Base-by-base conservation (phyloP, 169 alveolate species). In the Plasmodium berghei region DNA sequence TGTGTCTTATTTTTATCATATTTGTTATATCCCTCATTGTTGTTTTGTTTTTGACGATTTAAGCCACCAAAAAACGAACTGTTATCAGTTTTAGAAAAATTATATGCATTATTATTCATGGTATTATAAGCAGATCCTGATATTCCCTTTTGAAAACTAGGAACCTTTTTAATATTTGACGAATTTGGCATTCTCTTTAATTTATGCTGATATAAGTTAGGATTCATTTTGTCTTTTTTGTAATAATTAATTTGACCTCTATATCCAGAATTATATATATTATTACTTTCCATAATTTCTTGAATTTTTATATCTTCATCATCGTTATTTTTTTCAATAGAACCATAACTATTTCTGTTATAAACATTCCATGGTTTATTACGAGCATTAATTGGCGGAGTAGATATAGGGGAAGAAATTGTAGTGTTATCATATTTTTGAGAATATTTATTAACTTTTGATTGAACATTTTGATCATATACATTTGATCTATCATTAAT, bases 261-360 rank as follows among this genome's bases (percentile, higher is more conserved):
- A 34, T 48, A 5, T 1, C 69, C 80, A 1, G 83, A 3, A 40
- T 55, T 1, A 34, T 67, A 80, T 18, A 71, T 26, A 26, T 80
- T 80, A 67, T 80, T 80, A 42, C 49, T 45, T 64, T 80, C 90
- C 90, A 80, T 80, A 28, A 46, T 72, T 42, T 42, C 40, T 20
- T 80, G 90, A 5, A 80, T 80, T 49, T 80, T 80, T 83, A 80
- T 80, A 26, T 80, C 80, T 28, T 80, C 90, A 48, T 80, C 90
- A n/a, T 80, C 80, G 5, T 61, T 54, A 49, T 58, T 26, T n/a
- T 28, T 22, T 3, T 80, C 83, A 22, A 46, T 55, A 16, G 8
- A 55, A 2, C 14, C 61, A 54, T 55, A 5, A 12, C 16, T 59
- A 80, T 80, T 80, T 67, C 90, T 52, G 49, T 80, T 80, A 71